Evolutionary conservation across 257 asterid genomes (phyloP).

Genomic region (Ocimum tenuiflorum): DNA sequence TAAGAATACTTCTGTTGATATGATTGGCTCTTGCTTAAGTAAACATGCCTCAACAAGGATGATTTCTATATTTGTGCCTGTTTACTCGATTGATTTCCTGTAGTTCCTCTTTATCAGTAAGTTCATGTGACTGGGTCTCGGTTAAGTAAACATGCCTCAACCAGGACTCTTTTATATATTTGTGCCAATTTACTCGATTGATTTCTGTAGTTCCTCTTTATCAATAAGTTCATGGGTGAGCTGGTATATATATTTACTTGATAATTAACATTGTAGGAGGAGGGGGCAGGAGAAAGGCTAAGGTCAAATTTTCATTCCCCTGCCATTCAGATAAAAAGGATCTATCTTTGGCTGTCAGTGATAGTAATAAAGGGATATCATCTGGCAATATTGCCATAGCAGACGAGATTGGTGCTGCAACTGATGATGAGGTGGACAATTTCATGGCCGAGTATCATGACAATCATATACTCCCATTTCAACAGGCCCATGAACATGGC

Average conservation of each 20-base stretch:
- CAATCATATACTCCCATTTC: conserved; percentile 27
- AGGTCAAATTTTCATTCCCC: conserved; percentile 41
- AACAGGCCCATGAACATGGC: conserved; percentile 28
- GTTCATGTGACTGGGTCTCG: background rate
- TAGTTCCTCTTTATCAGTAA: background rate
- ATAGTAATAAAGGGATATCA: conserved; percentile 26
- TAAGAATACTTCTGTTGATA: conserved; percentile 7
- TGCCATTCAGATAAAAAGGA: conserved; percentile 33
- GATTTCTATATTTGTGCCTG: background rate
- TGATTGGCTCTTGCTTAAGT: background rate
- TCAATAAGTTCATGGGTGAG: background rate
- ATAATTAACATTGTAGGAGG: conserved; percentile 37
- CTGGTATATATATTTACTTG: conserved; percentile 5
- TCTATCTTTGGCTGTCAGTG: conserved; percentile 27
- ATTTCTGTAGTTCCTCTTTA: conserved; percentile 7
- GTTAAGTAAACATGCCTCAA: conserved; percentile 8
- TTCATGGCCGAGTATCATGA: conserved; percentile 25
- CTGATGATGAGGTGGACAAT: conserved; percentile 27
- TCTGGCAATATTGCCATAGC: conserved; percentile 19
- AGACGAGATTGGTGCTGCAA: conserved; percentile 28
- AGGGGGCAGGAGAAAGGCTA: conserved; percentile 38
- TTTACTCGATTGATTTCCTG: background rate
- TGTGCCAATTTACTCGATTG: background rate
- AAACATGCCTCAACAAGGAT: conserved; percentile 2
- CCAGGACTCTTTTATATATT: background rate